A percentile compares a stretch with the other conserved stretches of the same genome.
These are phyloP conservation scores for Avena atlantica DNA, from an alignment of 176 grass and related monocot genomes.

Conservation along the genomic window DNA sequence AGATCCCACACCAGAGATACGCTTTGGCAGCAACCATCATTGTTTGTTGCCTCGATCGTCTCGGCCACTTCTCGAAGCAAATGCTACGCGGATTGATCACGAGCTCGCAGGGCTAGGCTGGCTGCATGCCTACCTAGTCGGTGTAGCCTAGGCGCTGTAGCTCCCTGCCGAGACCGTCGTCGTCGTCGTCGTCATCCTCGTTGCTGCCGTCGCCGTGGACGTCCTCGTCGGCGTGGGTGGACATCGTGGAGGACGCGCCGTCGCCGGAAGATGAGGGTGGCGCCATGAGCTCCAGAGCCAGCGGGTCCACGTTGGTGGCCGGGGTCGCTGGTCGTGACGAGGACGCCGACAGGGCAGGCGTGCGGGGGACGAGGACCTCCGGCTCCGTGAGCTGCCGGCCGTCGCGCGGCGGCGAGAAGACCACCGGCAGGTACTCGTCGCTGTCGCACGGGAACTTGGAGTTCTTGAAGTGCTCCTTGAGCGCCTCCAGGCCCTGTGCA, in stretches of 20 bases:
- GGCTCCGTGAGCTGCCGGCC: slow-evolving; percentile 84
- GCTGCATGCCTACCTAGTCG: slow-evolving; percentile 45
- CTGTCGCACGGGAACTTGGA: slow-evolving; percentile 97
- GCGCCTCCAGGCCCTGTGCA: slow-evolving; percentile 78
- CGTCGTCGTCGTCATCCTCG: slow-evolving; percentile 28
- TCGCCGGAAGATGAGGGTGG: slow-evolving; percentile 52
- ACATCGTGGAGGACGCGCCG: slow-evolving; percentile 68
- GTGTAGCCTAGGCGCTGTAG: slow-evolving; percentile 60
- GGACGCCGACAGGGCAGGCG: slow-evolving; percentile 22
- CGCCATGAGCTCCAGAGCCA: slow-evolving; percentile 32
- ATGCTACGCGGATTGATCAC: slow-evolving; percentile 18
- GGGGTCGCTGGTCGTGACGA: slow-evolving; percentile 32
- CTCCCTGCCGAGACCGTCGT: slow-evolving; percentile 3
- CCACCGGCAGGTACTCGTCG: slow-evolving; percentile 94
- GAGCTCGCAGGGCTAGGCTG: not conserved
- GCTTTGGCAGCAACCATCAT: slow-evolving; percentile 17
- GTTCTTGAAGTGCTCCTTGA: slow-evolving; percentile 99
- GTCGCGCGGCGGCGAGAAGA: slow-evolving; percentile 87
- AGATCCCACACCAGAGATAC: not conserved
- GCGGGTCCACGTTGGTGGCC: slow-evolving; percentile 31
- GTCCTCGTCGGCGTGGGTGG: slow-evolving; percentile 55
- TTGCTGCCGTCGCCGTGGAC: not conserved
- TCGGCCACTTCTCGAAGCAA: slow-evolving; percentile 26
- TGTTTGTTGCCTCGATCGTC: slow-evolving; percentile 23
- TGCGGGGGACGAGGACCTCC: slow-evolving; percentile 67